phyloP scores from a whole-genome alignment of 129 eudicot genomes.

The Ambrosia artemisiifolia region DNA sequence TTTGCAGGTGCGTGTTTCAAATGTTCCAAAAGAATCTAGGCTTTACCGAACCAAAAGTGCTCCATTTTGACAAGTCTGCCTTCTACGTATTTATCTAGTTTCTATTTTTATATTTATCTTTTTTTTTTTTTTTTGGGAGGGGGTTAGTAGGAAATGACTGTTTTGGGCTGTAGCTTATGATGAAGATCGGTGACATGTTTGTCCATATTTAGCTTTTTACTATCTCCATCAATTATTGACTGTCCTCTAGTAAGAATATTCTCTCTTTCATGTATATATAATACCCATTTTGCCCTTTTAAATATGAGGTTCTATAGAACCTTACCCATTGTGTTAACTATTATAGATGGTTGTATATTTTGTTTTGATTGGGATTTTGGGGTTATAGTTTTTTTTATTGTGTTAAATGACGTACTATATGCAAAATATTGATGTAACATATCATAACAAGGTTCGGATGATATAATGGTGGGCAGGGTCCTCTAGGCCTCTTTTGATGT shows the following conservation, averaged over 20 bases:
- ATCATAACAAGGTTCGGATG: no score
- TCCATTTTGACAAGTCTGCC: conserved; percentile 41
- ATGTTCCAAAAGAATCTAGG: conserved; percentile 22
- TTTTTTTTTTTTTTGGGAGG: background rate
- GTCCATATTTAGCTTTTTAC: conserved; percentile 28
- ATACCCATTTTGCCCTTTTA: background rate
- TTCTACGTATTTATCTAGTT: background rate
- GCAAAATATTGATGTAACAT: no score
- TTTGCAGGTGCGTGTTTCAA: conserved; percentile 20
- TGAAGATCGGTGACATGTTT: conserved; percentile 29
- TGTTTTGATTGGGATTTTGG: no score
- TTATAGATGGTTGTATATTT: no score
- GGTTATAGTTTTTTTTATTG: no score
- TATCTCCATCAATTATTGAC: conserved; percentile 1
- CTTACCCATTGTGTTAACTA: no score
- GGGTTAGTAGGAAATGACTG: conserved; percentile 13
- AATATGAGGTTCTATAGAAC: no score
- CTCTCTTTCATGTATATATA: background rate
- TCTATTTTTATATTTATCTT: background rate
- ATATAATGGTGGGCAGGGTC: no score
- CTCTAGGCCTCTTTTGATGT: no score
- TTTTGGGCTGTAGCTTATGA: conserved; percentile 17
- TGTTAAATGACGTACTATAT: no score
- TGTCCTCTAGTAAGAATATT: background rate
- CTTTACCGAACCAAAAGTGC: conserved; percentile 46